Conservation (phyloP, 805 yeast species). For the Metschnikowia shivogae region DNA sequence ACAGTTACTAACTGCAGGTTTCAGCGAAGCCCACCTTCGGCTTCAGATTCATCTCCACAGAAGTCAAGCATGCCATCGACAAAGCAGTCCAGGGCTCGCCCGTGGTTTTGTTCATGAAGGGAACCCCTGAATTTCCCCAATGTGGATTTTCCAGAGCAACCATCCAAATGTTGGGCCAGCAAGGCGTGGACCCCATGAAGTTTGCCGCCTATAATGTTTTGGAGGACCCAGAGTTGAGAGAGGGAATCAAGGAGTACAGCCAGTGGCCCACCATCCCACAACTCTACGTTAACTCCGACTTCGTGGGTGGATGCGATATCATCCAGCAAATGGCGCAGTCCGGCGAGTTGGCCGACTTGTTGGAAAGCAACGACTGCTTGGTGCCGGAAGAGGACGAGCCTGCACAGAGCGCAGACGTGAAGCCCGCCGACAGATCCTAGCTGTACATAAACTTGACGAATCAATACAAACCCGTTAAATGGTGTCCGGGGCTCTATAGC, state of each 20-base stretch:
- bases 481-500: no score
- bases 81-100: constrained; percentile 85
- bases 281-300: constrained; percentile 83
- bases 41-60: constrained; percentile 60
- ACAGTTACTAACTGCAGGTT: not conserved
- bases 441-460: constrained; percentile 6
- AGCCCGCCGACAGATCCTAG: constrained; percentile 32
- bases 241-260: constrained; percentile 91
- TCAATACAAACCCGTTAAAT: no score
- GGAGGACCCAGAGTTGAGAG: constrained; percentile 90
- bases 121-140: constrained; percentile 96
- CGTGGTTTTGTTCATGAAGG: constrained; percentile 96
- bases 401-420: constrained; percentile 25
- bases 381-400: constrained; percentile 70
- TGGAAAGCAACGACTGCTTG: constrained; percentile 74
- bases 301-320: constrained; percentile 97
- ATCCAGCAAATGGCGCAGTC: constrained; percentile 82
- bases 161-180: constrained; percentile 87
- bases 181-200: constrained; percentile 94
- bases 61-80: constrained; percentile 79
- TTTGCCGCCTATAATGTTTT: constrained; percentile 96
- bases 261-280: constrained; percentile 99
- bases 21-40: not conserved
- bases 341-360: constrained; percentile 85
- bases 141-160: constrained; percentile 98